A percentile compares a stretch with the other conserved stretches of the same genome.
These are phyloP conservation scores for Smittium culicis DNA, from an alignment of 371 early-diverging fungal species.

Conservation along the genomic window DNA sequence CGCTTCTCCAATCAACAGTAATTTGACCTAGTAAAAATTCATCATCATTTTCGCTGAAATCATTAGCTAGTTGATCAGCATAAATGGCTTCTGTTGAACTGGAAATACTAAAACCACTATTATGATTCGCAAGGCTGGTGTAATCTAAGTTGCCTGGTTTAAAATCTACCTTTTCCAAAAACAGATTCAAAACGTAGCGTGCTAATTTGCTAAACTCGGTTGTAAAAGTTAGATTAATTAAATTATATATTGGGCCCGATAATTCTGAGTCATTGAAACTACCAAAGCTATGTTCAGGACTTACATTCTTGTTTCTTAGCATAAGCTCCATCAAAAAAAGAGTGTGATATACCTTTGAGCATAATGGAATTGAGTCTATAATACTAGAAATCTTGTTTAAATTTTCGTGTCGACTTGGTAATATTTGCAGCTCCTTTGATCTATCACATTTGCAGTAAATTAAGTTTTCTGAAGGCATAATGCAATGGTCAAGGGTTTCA, in stretches of 20 bases:
- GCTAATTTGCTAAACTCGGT: not conserved
- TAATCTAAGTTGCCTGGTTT: not conserved
- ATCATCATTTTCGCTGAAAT: not conserved
- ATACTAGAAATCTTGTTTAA: not conserved
- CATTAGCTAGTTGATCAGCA: not conserved
- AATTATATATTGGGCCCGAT: not conserved
- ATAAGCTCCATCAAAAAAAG: not conserved
- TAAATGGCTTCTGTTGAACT: not conserved
- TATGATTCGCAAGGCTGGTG: not conserved
- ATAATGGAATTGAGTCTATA: not conserved
- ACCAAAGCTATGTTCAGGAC: not conserved
- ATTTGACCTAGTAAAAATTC: not conserved
- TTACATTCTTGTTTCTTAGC: not conserved
- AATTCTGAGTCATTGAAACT: not conserved
- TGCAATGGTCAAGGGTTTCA: not conserved
- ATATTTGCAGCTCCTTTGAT: not conserved
- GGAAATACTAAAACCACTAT: not conserved
- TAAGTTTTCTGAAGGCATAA: not conserved
- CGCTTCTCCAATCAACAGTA: not conserved
- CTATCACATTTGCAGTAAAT: not conserved
- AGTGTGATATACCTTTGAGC: not conserved
- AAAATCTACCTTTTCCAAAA: not conserved
- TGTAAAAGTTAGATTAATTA: not conserved
- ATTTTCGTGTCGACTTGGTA: not conserved
- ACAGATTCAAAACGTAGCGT: not conserved